Conservation (phyloP, 768 basidiomycete genomes). For the Hygrocybe coccinea region DNA sequence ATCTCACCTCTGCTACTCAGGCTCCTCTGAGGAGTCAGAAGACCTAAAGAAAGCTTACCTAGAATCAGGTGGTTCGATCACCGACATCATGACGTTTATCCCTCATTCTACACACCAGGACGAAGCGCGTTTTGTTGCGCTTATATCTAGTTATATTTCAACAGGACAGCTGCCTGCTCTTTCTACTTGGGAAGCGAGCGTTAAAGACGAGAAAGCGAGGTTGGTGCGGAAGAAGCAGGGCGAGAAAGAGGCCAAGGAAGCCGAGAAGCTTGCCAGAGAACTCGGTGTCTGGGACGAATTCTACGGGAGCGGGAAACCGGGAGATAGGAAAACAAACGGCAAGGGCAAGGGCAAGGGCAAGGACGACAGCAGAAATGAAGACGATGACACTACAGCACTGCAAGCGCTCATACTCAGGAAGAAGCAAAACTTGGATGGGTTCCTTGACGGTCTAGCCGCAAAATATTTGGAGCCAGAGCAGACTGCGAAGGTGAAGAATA, state of each 20-base stretch:
- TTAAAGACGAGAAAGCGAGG: slow-evolving; percentile 76
- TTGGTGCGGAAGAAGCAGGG: slow-evolving; percentile 68
- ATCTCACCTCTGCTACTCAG: slow-evolving; percentile 36
- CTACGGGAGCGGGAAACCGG: slow-evolving; percentile 70
- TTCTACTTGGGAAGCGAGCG: slow-evolving; percentile 60
- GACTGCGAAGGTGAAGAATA: slow-evolving; percentile 38
- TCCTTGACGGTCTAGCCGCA: slow-evolving; percentile 69
- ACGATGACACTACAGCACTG: slow-evolving; percentile 63
- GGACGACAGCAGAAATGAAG: slow-evolving; percentile 43
- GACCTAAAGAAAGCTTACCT: slow-evolving; percentile 76
- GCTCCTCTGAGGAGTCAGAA: slow-evolving; percentile 75
- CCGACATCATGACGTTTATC: slow-evolving; percentile 75
- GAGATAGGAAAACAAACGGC: slow-evolving; percentile 50
- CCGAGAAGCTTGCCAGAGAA: slow-evolving; percentile 78
- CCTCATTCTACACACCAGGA: slow-evolving; percentile 83
- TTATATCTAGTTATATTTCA: slow-evolving; percentile 63
- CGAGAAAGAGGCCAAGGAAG: slow-evolving; percentile 77
- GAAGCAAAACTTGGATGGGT: slow-evolving; percentile 58
- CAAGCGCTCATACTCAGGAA: slow-evolving; percentile 80
- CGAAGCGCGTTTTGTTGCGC: slow-evolving; percentile 74
- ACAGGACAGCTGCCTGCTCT: slow-evolving; percentile 53
- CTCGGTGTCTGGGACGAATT: slow-evolving; percentile 95
- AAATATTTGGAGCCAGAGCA: slow-evolving; percentile 60
- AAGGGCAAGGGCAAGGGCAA: slow-evolving; percentile 48
- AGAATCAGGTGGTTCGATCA: slow-evolving; percentile 68